These are phyloP conservation scores for Lipomyces japonicus DNA, from an alignment of 805 yeast genomes.

Conservation along the genomic window DNA sequence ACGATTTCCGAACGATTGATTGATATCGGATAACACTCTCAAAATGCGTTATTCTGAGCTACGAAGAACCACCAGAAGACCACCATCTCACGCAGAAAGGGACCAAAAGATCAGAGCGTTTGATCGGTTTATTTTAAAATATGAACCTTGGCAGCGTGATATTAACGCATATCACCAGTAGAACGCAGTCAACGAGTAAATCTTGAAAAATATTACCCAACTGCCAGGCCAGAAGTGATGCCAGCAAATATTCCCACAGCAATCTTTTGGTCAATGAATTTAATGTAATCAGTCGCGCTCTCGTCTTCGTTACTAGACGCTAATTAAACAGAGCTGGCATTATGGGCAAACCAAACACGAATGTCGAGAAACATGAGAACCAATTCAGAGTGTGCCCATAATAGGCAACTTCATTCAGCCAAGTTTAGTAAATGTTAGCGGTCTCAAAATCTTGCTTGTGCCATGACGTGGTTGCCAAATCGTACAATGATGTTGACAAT, in stretches of 20 bases:
- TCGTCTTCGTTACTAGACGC: constrained; percentile 6
- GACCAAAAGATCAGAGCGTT: too few relatives aligned
- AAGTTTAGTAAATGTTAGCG: constrained; percentile 51
- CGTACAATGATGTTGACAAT: background rate
- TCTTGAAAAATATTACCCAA: background rate
- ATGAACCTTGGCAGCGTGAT: too few relatives aligned
- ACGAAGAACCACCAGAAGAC: too few relatives aligned
- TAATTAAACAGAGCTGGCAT: constrained; percentile 31
- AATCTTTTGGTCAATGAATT: background rate
- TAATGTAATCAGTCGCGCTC: constrained; percentile 10
- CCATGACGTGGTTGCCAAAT: constrained; percentile 29
- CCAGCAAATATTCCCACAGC: background rate
- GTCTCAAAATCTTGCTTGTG: background rate
- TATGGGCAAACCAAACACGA: constrained; percentile 53
- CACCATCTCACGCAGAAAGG: too few relatives aligned
- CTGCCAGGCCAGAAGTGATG: constrained; percentile 2
- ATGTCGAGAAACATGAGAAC: constrained; percentile 67
- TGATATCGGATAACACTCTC: too few relatives aligned
- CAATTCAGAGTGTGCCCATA: constrained; percentile 87
- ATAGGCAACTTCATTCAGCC: constrained; percentile 63
- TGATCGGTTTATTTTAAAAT: too few relatives aligned
- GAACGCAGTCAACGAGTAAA: background rate
- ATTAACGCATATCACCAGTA: too few relatives aligned
- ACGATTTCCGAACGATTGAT: too few relatives aligned
- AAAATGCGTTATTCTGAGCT: too few relatives aligned